Evolutionary conservation across 495 filamentous ascomycete species (phyloP), one percentile per base, ranked within the genome.

Genomic region (Xanthoparmelia taractica): DNA sequence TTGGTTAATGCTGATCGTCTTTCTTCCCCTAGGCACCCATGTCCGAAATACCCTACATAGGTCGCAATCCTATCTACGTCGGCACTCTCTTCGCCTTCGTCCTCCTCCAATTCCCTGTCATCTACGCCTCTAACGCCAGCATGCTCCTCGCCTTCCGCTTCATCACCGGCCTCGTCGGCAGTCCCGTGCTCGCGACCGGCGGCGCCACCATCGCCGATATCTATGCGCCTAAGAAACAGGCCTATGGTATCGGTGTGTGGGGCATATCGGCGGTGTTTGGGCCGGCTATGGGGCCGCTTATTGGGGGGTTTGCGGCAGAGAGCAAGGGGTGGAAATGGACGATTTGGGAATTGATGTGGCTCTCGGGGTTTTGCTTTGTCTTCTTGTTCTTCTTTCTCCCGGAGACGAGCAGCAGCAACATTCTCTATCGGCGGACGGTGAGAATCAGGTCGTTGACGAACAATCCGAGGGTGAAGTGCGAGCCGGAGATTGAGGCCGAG

Each of bases 241-340:
- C 65, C 27, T 69, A 68, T 37, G 62, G 40, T 0, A 66, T 76
- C 38, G 62, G 58, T 11, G 65, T 75, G 4, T 75, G 65, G 69
- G 72, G 69, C 4, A 66, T 68, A 12, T 73, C 71, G 20, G 74
- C 72, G 8, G 69, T 78, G 3, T 67, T 71, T 8, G 79, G 74
- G 0, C 79, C 79, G 0, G 78, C 76, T 0, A 52, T 81, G 10
- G 77, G 78, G 6, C 77, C 78, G 0, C 65, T 80, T 23, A 64
- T 80, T 1, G 77, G 75, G 0, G 77, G 76, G 0, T 81, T 77
- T 38, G 76, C 65, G 8, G 74, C 67, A 6, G 65, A 65, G 60
- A 66, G 65, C 7, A 57, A 71, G 56, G 72, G 66, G 0, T 81
- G 78, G 80, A 73, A 68, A 0, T 80, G 78, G 77, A 73, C 75